A percentile compares a stretch with the other conserved stretches of the same genome.
These are phyloP conservation scores for Hibiscus trionum DNA, from an alignment of 345 rosid species.

Conservation along the genomic window DNA sequence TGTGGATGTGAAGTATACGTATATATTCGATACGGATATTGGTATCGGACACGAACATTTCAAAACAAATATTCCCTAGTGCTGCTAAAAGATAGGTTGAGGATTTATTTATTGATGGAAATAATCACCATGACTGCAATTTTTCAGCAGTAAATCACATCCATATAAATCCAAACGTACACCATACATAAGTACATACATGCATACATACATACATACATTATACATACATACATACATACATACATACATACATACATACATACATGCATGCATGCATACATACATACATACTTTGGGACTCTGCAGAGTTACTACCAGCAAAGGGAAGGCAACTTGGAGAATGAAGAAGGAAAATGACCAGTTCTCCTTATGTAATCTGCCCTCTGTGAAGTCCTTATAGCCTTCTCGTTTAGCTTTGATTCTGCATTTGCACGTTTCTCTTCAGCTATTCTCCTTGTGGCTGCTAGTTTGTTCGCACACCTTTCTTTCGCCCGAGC, in stretches of 20 bases:
- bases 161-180: background rate
- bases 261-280: background rate
- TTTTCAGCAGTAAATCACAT: background rate
- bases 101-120: too few species aligned
- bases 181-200: background rate
- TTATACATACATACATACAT: background rate
- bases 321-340: slow-evolving; percentile 69
- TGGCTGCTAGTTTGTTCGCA: slow-evolving; percentile 59
- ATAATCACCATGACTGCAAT: background rate
- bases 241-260: background rate
- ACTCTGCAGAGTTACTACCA: slow-evolving; percentile 11
- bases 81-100: too few species aligned
- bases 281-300: background rate
- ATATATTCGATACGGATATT: too few species aligned
- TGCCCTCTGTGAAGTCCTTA: slow-evolving; percentile 63
- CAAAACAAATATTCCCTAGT: too few species aligned
- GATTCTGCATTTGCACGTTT: slow-evolving; percentile 84
- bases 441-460: slow-evolving; percentile 79
- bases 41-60: too few species aligned
- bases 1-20: too few species aligned
- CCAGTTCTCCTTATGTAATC: slow-evolving; percentile 86
- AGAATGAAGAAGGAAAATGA: slow-evolving; percentile 64
- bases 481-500: slow-evolving; percentile 77
- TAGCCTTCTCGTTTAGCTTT: slow-evolving; percentile 61
- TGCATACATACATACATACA: background rate